These are phyloP conservation scores for Penicillium sp. DNA, from an alignment of 2,329 filamentous ascomycete species.

Conservation along the genomic window DNA sequence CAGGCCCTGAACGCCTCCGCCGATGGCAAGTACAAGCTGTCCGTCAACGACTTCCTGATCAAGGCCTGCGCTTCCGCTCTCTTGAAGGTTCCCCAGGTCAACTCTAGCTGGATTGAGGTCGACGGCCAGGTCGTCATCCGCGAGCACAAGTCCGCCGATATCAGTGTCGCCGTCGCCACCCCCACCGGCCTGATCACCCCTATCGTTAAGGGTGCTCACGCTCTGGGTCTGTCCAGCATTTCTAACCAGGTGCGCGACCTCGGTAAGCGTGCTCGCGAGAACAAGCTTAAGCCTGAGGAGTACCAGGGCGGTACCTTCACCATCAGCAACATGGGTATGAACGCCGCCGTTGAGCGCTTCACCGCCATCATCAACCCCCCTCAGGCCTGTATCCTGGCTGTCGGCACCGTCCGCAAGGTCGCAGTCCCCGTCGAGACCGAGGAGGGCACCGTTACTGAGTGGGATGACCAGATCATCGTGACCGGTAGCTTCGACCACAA, in stretches of 20 bases:
- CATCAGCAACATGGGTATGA: slow-evolving; percentile 99
- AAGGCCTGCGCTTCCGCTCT: slow-evolving; percentile 89
- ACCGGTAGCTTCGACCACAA: slow-evolving; percentile 99
- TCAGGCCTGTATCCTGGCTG: slow-evolving; percentile 90
- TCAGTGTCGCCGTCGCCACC: slow-evolving; percentile 93
- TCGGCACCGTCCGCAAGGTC: slow-evolving; percentile 94
- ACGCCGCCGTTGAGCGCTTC: slow-evolving; percentile 91
- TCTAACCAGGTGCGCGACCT: slow-evolving; percentile 91
- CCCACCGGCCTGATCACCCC: slow-evolving; percentile 94
- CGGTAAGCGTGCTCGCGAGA: slow-evolving; percentile 90
- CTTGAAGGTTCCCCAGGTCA: slow-evolving; percentile 91
- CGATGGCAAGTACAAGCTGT: slow-evolving; percentile 96
- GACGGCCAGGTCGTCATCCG: slow-evolving; percentile 79
- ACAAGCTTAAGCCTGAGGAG: slow-evolving; percentile 99
- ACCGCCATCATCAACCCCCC: slow-evolving; percentile 99
- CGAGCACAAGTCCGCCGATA: slow-evolving; percentile 88
- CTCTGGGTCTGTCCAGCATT: slow-evolving; percentile 83
- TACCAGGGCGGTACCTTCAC: slow-evolving; percentile 99
- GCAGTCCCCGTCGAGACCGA: slow-evolving; percentile 82
- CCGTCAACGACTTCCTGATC: slow-evolving; percentile 99
- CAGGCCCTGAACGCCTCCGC: slow-evolving; percentile 85
- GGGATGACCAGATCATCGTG: slow-evolving; percentile 95
- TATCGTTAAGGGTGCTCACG: slow-evolving; percentile 87
- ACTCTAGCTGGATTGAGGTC: slow-evolving; percentile 86
- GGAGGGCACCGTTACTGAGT: slow-evolving; percentile 78